phyloP scores from a whole-genome alignment of 1,139 yeast species.

The Kodamaea anthophila region DNA sequence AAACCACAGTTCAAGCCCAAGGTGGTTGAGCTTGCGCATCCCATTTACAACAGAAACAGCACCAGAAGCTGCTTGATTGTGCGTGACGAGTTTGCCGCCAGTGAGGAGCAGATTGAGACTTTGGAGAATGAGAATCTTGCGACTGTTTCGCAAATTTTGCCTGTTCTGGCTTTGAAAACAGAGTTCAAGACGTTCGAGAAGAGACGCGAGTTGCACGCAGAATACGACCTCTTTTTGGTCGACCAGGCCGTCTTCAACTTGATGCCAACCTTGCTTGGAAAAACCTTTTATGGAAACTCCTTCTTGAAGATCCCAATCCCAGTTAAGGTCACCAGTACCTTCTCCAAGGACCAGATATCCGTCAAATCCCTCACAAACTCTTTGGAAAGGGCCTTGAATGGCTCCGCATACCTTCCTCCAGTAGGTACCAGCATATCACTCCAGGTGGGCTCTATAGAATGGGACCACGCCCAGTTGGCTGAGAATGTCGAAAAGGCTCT shows the following conservation, averaged over 20 bases:
- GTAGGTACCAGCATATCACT: constrained; percentile 66
- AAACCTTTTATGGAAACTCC: constrained; percentile 55
- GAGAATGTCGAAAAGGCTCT: constrained; percentile 57
- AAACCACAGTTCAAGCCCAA: constrained; percentile 72
- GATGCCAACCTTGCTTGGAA: constrained; percentile 79
- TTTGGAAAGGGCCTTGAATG: constrained; percentile 50
- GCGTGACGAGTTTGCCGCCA: constrained; percentile 58
- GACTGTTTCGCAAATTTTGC: constrained; percentile 41
- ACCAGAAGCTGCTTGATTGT: constrained; percentile 66
- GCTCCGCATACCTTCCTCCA: constrained; percentile 64
- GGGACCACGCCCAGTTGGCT: constrained; percentile 25
- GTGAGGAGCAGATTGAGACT: constrained; percentile 51
- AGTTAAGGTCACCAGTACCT: constrained; percentile 42
- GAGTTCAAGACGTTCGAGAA: constrained; percentile 66
- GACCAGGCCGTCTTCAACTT: constrained; percentile 79
- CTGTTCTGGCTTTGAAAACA: constrained; percentile 56
- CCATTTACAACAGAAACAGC: constrained; percentile 40
- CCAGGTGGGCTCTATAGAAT: constrained; percentile 58
- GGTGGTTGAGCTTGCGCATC: constrained; percentile 48
- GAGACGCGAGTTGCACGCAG: constrained; percentile 55
- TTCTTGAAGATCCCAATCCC: constrained; percentile 67
- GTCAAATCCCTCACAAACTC: constrained; percentile 51
- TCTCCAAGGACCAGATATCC: constrained; percentile 41
- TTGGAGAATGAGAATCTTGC: constrained; percentile 52
- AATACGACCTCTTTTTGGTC: constrained; percentile 69